A percentile compares a stretch with the other conserved stretches of the same genome.
These are phyloP conservation scores for Dendrobium nobile DNA, from an alignment of 106 monocot genomes.

Conservation along the genomic window DNA sequence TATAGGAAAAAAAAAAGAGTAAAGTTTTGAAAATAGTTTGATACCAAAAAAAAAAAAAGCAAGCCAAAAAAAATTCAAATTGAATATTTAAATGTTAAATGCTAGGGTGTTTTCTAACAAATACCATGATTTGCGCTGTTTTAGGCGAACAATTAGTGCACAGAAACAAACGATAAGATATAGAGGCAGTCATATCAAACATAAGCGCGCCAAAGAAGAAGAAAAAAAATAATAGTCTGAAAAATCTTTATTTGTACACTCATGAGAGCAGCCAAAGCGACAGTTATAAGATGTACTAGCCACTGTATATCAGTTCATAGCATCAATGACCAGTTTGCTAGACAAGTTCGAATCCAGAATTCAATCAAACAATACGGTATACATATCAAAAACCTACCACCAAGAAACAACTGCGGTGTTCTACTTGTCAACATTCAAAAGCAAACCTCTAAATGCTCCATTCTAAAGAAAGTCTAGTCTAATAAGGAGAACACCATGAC, in stretches of 20 bases:
- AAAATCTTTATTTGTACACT: neutral
- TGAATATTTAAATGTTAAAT: neutral
- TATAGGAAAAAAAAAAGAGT: neutral
- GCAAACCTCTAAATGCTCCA: neutral
- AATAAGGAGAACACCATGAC: neutral
- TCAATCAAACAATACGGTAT: neutral
- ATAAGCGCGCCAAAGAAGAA: too few relatives aligned
- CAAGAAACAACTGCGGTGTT: neutral
- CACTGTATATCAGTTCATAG: neutral
- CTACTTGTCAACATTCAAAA: neutral
- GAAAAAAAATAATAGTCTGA: neutral
- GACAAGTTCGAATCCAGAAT: neutral
- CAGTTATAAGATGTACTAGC: neutral
- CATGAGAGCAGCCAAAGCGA: neutral
- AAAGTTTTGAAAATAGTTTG: neutral
- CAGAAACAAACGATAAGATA: too few relatives aligned
- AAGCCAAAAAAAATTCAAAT: neutral
- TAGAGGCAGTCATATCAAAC: too few relatives aligned
- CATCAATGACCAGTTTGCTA: neutral
- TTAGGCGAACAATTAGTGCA: neutral
- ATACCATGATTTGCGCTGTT: neutral
- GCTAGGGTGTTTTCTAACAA: neutral
- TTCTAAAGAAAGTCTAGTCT: neutral
- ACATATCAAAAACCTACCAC: neutral
- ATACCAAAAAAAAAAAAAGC: neutral